phyloP scores from a whole-genome alignment of 441 rosid species.

The Eutrema salsugineum region DNA sequence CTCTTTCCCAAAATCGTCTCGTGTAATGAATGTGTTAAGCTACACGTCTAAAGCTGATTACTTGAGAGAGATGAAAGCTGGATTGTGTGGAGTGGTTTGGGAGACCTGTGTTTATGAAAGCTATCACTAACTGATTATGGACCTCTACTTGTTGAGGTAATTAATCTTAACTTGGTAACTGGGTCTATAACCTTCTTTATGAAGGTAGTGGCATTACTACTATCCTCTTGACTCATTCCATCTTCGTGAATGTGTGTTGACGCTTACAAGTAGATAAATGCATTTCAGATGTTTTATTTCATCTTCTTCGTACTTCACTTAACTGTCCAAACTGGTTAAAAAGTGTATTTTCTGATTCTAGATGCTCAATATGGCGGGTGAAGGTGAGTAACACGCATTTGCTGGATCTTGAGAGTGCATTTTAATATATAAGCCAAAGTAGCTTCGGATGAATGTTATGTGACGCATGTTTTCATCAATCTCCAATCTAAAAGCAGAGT shows the following conservation, averaged over 20 bases:
- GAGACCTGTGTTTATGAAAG: neutral
- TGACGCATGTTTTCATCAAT: neutral
- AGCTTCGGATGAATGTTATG: neutral
- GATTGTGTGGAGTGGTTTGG: slow-evolving; percentile 14
- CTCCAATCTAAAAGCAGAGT: neutral
- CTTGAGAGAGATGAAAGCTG: neutral
- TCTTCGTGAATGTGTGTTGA: too few species aligned
- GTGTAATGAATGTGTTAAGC: neutral
- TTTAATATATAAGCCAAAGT: neutral
- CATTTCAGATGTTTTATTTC: too few species aligned
- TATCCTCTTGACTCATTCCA: too few species aligned
- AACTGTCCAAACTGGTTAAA: too few species aligned
- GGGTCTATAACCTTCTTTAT: neutral
- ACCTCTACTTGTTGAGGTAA: slow-evolving; percentile 13
- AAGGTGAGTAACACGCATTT: neutral
- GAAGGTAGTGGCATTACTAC: neutral
- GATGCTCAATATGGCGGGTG: neutral
- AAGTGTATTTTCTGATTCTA: neutral
- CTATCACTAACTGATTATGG: slow-evolving; percentile 6
- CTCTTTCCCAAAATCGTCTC: neutral
- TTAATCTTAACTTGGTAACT: slow-evolving; percentile 3
- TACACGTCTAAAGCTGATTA: neutral
- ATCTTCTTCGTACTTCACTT: too few species aligned
- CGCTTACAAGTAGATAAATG: too few species aligned
- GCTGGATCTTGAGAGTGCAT: neutral